Base-by-base conservation (phyloP, 2,329 filamentous ascomycete species). In the Colletotrichum tropicale region DNA sequence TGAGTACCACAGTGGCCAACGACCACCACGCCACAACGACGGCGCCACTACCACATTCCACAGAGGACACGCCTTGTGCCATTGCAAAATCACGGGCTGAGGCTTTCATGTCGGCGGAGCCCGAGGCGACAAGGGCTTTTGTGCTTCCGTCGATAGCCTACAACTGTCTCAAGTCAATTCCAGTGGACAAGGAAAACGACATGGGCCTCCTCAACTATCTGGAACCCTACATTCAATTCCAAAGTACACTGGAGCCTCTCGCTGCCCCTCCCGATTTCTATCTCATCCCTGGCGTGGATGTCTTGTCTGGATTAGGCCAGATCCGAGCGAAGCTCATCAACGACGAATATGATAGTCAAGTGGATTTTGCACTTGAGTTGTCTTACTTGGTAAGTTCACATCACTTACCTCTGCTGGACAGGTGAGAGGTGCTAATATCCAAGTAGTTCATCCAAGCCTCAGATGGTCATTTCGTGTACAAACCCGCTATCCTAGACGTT, bases 231-330 rank as follows among this genome's bases (percentile, higher is more conserved):
- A 5, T 78, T 4, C 18, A 66, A 12, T 78, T 68, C 13, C 78
- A 79, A 43, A 74, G 74, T 58, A 78, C 78, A 6, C 18, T 79
- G 21, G 76, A 78, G 32, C 62, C 73, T 12, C 73, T 79, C 5
- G 55, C 66, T 3, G 66, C 70, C 10, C 78, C 78, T 6, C 77
- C 78, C 0, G 56, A 76, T 5, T 58, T 58, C 3, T 58, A 58
- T 58, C 55, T 58, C 15, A 58, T 58, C 6, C 55, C 55, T 1
- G 55, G 55, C 0, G 55, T 58, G 13, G 55, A 58, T 28, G 16
- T 58, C 3, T 21, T 58, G 15, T 24, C 55, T 76, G 75, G 78
- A 3, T 24, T 79, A 10, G 56, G 76, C 8, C 71, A 72, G 12
- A 77, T 79, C 38, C 62, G 69, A 21, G n/a, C 61, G 24, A 78